phyloP scores from a whole-genome alignment of 306 rosid species.

The Datisca glomerata region DNA sequence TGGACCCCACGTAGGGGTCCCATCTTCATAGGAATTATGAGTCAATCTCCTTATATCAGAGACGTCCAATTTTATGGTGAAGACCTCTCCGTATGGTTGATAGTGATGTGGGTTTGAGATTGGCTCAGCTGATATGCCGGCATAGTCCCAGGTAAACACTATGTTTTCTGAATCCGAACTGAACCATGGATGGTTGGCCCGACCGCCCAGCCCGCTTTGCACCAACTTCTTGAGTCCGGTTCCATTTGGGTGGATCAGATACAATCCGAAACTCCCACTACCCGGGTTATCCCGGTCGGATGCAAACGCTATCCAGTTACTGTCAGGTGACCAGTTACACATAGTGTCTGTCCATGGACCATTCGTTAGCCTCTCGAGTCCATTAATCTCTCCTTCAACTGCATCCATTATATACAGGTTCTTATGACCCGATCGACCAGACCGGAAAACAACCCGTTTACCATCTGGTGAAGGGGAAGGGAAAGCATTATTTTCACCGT shows the following conservation, averaged over 20 bases:
- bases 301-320: conserved; percentile 73
- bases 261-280: conserved; percentile 46
- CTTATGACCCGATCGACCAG: conserved; percentile 59
- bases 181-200: conserved; percentile 64
- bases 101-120: conserved; percentile 72
- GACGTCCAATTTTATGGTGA: conserved; percentile 52
- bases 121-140: conserved; percentile 75
- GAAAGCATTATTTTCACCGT: conserved; percentile 79
- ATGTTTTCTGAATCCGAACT: conserved; percentile 60
- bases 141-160: conserved; percentile 59
- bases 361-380: conserved; percentile 36
- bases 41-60: conserved; percentile 51
- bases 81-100: conserved; percentile 83
- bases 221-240: conserved; percentile 57
- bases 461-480: conserved; percentile 73
- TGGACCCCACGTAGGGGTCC: conserved; percentile 65
- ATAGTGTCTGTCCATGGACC: conserved; percentile 81
- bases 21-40: conserved; percentile 74
- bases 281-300: conserved; percentile 64
- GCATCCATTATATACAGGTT: conserved; percentile 70
- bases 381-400: conserved; percentile 35
- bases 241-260: conserved; percentile 63
- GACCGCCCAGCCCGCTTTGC: conserved; percentile 56
- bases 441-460: conserved; percentile 68
- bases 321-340: conserved; percentile 83